Evolutionary conservation across 495 filamentous ascomycete species (phyloP), one percentile per base, ranked within the genome.

Genomic region (Choiromyces venosus): DNA sequence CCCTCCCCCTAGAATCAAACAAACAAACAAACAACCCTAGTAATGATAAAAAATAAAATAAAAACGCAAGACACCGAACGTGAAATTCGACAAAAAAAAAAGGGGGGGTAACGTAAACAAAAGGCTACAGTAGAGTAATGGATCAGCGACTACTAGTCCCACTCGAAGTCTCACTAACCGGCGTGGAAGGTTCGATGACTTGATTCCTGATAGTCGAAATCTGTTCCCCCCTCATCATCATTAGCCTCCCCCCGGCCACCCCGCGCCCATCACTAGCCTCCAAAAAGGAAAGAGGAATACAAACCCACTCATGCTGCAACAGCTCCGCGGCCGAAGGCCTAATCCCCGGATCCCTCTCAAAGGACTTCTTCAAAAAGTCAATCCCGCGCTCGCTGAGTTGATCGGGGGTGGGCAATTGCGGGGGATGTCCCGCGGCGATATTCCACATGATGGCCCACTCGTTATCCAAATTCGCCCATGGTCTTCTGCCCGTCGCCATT

Each of bases 391-490:
- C 87, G 79, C 91, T 93, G 74, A 99, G 87, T 81, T 98, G 94
- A 67, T 98, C 95, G 4, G 85, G 82, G 2, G 86, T 84, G 19
- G 95, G 95, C 39, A 98, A 85, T 74, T 91, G 89, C 3, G 95
- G 95, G 70, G 92, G 90, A 76, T 97, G 96, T 70, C 95, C 95
- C 79, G 96, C 93, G 4, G 95, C 95, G 75, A 99, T 99, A 83
- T 98, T 97, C 88, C 97, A 99, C 95, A 99, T 99, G 84, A 99
- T 98, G 42, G 95, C 95, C 94, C 95, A 99, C 82, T 99, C 95
- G 82, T 99, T 99, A 84, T 99, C 95, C 9, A 98, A 87, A 74
- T 89, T 91, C n/a, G 94, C 94, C 95, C 95, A 99, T 29, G 95
- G 95, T 37, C 96, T 90, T 68, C 93, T 88, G 39, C 95, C 95